These are phyloP conservation scores for Wallacemonas sp. DNA, from an alignment of 208 protist species.

Conservation along the genomic window DNA sequence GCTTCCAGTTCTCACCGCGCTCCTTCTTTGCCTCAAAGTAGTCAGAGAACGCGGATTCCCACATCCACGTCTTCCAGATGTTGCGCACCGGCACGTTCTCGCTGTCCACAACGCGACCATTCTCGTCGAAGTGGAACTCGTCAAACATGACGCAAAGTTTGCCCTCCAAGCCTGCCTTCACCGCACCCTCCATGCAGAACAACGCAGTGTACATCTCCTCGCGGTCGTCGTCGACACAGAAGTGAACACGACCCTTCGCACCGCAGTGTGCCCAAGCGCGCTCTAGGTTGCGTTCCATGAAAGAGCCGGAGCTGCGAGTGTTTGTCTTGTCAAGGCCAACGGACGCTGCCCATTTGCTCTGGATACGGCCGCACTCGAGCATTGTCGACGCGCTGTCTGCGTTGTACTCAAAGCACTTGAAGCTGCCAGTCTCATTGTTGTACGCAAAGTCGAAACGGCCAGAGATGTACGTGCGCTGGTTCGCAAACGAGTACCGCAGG, in stretches of 20 bases:
- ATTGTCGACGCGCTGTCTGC: constrained; percentile 89
- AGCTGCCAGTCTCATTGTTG: constrained; percentile 58
- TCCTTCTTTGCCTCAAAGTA: constrained; percentile 54
- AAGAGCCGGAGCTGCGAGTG: constrained; percentile 59
- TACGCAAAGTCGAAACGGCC: constrained; percentile 91
- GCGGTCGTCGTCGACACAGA: constrained; percentile 82
- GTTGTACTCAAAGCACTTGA: constrained; percentile 94
- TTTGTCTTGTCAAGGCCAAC: constrained; percentile 58
- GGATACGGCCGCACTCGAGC: constrained; percentile 85
- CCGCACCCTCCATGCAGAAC: constrained; percentile 71
- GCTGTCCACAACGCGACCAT: constrained; percentile 66
- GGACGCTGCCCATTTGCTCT: constrained; percentile 83
- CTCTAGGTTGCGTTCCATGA: constrained; percentile 52
- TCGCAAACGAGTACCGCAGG: constrained; percentile 75
- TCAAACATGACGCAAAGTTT: constrained; percentile 90
- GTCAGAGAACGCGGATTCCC: constrained; percentile 85
- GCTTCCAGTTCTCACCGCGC: constrained; percentile 64
- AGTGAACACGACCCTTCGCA: constrained; percentile 80
- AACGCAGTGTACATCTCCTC: constrained; percentile 89
- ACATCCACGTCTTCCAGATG: constrained; percentile 93
- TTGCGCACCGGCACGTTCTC: constrained; percentile 73
- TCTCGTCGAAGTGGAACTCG: constrained; percentile 83
- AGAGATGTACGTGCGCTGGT: constrained; percentile 71
- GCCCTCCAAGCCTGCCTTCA: constrained; percentile 66
- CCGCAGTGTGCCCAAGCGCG: constrained; percentile 62